phyloP scores from a whole-genome alignment of 805 yeast genomes.

The Metschnikowia vanudenii region DNA sequence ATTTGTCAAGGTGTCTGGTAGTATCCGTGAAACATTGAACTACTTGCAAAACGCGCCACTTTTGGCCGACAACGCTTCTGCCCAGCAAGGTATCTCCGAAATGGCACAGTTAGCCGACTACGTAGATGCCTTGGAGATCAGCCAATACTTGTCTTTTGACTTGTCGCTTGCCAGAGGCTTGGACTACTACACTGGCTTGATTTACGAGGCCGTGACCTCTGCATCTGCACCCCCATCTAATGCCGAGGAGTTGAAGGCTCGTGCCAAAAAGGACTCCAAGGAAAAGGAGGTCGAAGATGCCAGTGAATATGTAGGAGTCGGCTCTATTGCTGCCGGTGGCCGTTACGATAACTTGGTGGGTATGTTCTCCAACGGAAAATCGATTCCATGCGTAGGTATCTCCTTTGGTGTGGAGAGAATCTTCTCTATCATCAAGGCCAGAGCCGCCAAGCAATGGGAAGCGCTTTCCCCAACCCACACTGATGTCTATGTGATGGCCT shows the following conservation, averaged over 20 bases:
- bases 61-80: conserved; percentile 64
- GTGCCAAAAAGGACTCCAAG: conserved; percentile 39
- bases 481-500: conserved; percentile 94
- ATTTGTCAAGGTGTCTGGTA: conserved; percentile 79
- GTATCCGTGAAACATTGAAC: conserved; percentile 59
- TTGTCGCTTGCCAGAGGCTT: conserved; percentile 95
- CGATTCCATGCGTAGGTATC: conserved; percentile 95
- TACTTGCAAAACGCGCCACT: conserved; percentile 55
- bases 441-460: conserved; percentile 57
- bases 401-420: conserved; percentile 97
- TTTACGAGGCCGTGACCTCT: conserved; percentile 92
- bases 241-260: conserved; percentile 63
- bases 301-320: conserved; percentile 95
- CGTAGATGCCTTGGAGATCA: conserved; percentile 78
- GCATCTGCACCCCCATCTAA: conserved; percentile 94
- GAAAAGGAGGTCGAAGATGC: conserved; percentile 77
- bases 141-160: conserved; percentile 72
- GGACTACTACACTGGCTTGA: conserved; percentile 96
- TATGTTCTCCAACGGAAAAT: conserved; percentile 90
- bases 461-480: conserved; percentile 81
- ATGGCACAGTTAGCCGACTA: conserved; percentile 74
- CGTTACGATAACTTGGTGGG: conserved; percentile 96
- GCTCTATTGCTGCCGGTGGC: conserved; percentile 98
- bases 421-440: conserved; percentile 82
- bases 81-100: conserved; percentile 78